phyloP scores from a whole-genome alignment of 129 eudicot species.

The Dittrichia graveolens region DNA sequence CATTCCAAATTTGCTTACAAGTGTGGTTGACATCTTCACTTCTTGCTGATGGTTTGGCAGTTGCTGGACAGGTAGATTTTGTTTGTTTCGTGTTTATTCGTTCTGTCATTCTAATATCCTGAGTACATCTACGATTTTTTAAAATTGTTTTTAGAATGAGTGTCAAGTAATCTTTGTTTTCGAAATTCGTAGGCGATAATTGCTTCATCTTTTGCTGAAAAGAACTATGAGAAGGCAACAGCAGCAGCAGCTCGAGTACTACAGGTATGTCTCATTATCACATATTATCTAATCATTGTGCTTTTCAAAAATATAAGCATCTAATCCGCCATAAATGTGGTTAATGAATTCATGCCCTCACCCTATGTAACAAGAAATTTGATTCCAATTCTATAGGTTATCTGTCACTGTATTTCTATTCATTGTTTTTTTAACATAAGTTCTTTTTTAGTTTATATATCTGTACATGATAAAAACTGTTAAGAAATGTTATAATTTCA shows the following conservation, averaged over 20 bases:
- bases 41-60: slow-evolving; percentile 94
- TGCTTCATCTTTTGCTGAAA: slow-evolving; percentile 95
- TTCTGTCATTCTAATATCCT: no score
- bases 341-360: neutral
- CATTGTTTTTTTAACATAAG: neutral
- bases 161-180: neutral
- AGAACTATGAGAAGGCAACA: slow-evolving; percentile 78
- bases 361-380: neutral
- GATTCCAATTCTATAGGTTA: neutral
- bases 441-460: neutral
- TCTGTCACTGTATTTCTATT: neutral
- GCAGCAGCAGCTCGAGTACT: slow-evolving; percentile 80
- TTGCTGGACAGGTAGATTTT: slow-evolving; percentile 82
- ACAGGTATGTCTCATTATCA: slow-evolving; percentile 52
- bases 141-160: neutral
- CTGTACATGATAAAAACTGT: neutral
- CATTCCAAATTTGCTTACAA: slow-evolving; percentile 86
- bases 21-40: slow-evolving; percentile 91
- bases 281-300: neutral
- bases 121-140: neutral
- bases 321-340: neutral
- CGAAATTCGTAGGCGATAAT: slow-evolving; percentile 67
- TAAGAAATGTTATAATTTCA: slow-evolving; percentile 32
- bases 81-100: neutral
- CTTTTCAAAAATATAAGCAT: no score